Conservation (phyloP, 2,329 filamentous ascomycete species). For the Stemphylium vesicarium region DNA sequence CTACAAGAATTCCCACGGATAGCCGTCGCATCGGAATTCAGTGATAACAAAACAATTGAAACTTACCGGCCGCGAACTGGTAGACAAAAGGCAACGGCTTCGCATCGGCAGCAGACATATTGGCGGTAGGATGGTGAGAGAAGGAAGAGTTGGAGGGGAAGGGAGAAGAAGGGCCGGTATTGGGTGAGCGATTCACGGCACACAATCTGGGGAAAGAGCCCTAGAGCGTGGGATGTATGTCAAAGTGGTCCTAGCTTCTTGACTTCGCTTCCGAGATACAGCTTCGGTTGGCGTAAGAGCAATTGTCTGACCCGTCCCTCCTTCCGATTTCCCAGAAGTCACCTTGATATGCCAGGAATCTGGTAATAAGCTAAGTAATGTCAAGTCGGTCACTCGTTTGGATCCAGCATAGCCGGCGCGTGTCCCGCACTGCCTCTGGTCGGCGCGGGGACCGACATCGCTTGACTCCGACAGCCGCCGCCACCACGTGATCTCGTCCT, state of each 20-base stretch:
- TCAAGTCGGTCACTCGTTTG: constrained; percentile 6
- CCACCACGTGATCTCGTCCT: constrained; percentile 19
- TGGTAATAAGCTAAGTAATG: constrained; percentile 4
- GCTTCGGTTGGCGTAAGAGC: constrained; percentile 16
- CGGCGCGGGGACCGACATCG: constrained; percentile 2
- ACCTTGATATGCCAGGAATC: background rate
- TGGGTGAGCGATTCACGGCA: constrained; percentile 19
- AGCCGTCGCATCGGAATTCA: constrained; percentile 26
- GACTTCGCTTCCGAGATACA: constrained; percentile 24
- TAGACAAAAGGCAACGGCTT: constrained; percentile 90
- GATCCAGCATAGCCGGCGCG: constrained; percentile 2
- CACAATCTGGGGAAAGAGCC: constrained; percentile 38
- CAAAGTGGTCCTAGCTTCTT: constrained; percentile 27
- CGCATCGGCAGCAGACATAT: constrained; percentile 56
- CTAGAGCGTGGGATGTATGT: constrained; percentile 35
- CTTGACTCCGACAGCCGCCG: background rate
- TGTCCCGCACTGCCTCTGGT: background rate
- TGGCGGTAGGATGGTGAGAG: constrained; percentile 23
- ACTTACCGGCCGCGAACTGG: constrained; percentile 89
- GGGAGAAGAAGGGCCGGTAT: constrained; percentile 22
- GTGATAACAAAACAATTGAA: constrained; percentile 33
- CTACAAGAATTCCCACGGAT: constrained; percentile 4
- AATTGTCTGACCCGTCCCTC: constrained; percentile 9
- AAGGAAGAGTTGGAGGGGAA: constrained; percentile 10
- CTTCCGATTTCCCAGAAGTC: background rate